phyloP scores from a whole-genome alignment of 805 yeast species.

The Yamadazyma olivae region DNA sequence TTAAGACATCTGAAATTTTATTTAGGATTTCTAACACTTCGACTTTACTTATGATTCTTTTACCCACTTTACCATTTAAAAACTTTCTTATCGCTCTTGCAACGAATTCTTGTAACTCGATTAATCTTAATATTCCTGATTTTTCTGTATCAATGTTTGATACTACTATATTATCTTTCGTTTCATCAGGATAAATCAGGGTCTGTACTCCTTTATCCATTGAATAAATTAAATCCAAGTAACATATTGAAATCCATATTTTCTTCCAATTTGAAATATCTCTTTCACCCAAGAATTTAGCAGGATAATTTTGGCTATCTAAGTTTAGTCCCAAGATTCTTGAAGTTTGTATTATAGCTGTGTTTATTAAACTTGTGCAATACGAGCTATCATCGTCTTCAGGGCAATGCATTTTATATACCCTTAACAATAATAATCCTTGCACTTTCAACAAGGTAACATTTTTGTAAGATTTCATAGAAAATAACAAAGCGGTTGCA shows the following conservation, averaged over 20 bases:
- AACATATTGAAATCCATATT: conserved; percentile 1
- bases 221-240: neutral
- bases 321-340: neutral
- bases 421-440: conserved; percentile 1
- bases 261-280: neutral
- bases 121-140: neutral
- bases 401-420: conserved; percentile 4
- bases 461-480: conserved; percentile 1
- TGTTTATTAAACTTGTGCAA: neutral
- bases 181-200: neutral
- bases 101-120: neutral
- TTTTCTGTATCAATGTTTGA: no score
- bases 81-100: neutral
- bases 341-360: neutral
- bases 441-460: neutral
- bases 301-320: neutral
- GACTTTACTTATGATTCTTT: neutral
- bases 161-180: neutral
- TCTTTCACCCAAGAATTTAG: neutral
- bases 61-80: neutral
- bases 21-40: neutral
- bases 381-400: conserved; percentile 5
- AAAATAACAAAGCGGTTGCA: conserved; percentile 2
- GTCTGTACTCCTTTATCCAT: conserved; percentile 3
- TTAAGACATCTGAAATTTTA: neutral